Conservation (phyloP, 2,329 filamentous ascomycete species). For the Monosporascus cannonballus region DNA sequence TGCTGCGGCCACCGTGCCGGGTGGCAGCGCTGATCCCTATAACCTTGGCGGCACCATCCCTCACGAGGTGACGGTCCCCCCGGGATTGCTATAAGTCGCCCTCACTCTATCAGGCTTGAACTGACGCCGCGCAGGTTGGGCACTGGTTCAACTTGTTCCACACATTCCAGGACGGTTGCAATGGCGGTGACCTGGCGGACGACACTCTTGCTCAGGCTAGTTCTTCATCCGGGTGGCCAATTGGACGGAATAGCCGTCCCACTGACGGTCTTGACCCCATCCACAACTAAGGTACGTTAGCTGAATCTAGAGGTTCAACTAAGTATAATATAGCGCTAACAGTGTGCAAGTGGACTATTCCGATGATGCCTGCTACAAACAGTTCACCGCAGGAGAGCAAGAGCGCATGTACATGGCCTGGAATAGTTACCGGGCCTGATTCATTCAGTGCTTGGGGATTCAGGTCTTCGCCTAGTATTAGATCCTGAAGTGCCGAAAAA, state of each 20-base stretch:
- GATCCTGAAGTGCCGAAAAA: no score
- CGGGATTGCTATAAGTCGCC: no score
- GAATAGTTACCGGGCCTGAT: constrained; percentile 26
- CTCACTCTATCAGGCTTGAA: not conserved
- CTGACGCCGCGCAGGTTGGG: not conserved
- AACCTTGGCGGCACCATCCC: constrained; percentile 31
- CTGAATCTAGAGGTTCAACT: not conserved
- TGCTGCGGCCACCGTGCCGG: constrained; percentile 18
- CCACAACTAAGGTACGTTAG: constrained; percentile 23
- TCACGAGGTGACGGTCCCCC: constrained; percentile 23
- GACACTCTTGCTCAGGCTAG: constrained; percentile 34
- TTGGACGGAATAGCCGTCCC: constrained; percentile 25
- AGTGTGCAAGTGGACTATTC: not conserved
- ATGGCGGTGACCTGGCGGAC: constrained; percentile 31
- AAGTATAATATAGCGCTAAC: not conserved
- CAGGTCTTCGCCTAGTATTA: no score
- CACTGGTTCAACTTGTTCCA: constrained; percentile 24
- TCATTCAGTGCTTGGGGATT: no score
- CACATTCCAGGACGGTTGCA: constrained; percentile 38
- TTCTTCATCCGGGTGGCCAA: constrained; percentile 30
- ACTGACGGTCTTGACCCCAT: constrained; percentile 26
- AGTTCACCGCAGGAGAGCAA: constrained; percentile 38
- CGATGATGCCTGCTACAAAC: constrained; percentile 31
- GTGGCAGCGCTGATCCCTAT: constrained; percentile 18
- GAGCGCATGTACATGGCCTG: constrained; percentile 34